Percentiles rank a stretch among this genome's conserved stretches.
Evolutionary conservation across 2,329 filamentous ascomycete genomes (phyloP).

Genomic region (Cucurbitaria berberidis): DNA sequence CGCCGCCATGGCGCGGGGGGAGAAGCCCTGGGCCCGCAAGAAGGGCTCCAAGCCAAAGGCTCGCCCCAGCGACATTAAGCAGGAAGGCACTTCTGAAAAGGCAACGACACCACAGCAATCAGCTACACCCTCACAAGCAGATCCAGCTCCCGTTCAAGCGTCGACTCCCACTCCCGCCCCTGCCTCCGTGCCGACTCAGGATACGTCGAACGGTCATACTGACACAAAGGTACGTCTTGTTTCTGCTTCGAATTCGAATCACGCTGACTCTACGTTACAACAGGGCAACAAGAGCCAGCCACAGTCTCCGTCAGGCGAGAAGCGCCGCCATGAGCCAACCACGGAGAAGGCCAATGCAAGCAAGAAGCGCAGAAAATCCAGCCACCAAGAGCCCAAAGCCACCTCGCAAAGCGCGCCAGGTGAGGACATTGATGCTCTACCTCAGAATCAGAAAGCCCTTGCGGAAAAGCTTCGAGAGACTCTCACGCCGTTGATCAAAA

Average conservation of each 20-base stretch:
- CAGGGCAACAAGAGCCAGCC: slow-evolving; percentile 39
- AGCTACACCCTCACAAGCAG: slow-evolving; percentile 22
- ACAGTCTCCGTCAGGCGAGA: slow-evolving; percentile 46
- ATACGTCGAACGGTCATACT: slow-evolving; percentile 32
- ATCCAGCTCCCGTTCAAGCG: slow-evolving; percentile 12
- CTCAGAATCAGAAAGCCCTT: slow-evolving; percentile 71
- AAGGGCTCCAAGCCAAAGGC: slow-evolving; percentile 67
- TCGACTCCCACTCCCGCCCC: slow-evolving; percentile 21
- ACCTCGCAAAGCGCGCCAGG: slow-evolving; percentile 14
- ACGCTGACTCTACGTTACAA: slow-evolving; percentile 16
- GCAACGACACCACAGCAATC: slow-evolving; percentile 26
- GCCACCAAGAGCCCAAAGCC: slow-evolving; percentile 34
- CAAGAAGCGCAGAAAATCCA: slow-evolving; percentile 48
- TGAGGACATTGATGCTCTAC: slow-evolving; percentile 49
- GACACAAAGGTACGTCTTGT: slow-evolving; percentile 30
- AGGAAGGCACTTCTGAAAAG: slow-evolving; percentile 53
- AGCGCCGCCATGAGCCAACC: slow-evolving; percentile 43
- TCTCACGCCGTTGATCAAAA: slow-evolving; percentile 69
- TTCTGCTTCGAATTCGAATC: background rate
- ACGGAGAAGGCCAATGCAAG: slow-evolving; percentile 40
- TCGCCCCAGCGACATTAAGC: slow-evolving; percentile 65
- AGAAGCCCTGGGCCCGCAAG: slow-evolving; percentile 79
- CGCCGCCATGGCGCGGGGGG: slow-evolving; percentile 76
- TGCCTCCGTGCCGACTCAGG: slow-evolving; percentile 11
- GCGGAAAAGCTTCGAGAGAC: slow-evolving; percentile 75